Base-by-base conservation (phyloP, 495 filamentous ascomycete genomes). In the Trichocladium antarcticum region DNA sequence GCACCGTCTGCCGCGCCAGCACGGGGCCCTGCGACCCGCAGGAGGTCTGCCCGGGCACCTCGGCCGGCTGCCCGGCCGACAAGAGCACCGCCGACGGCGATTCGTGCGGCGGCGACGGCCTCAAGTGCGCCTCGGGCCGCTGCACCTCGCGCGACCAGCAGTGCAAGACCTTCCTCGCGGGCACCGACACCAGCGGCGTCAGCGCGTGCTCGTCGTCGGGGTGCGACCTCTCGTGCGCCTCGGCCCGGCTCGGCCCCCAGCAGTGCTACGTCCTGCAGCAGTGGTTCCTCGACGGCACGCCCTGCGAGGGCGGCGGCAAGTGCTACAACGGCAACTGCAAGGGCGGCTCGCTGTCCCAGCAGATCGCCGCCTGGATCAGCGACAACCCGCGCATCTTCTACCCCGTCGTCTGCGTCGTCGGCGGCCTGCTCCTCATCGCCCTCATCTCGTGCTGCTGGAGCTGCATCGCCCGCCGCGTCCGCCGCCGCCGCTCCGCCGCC, bases 251-350 rank as follows among this genome's bases (percentile, higher is more conserved):
- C 46, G 78, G 79, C 1, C 56, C 66, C 10, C 73, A 73, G 58
- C 74, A 72, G 34, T 95, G 81, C 63, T 84, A 80, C 61, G 72
- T 73, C 24, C 82, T 92, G 71, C 78, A 86, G 57, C 88, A 95
- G 65, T 90, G 94, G 63, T 97, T 93, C 69, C 72, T 98, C 34
- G 93, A 98, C 60, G 92, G 92, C 11, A 97, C 92, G 7, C 73
- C 79, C 3, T 98, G 92, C 64, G 76, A 81, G 42, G 81, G 86
- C 19, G 86, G 87, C 46, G 92, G 92, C 6, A 69, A 71, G 39
- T 98, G 92, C 62, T 60, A 53, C 29, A 89, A 89, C 50, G 87
- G 87, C 7, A 64, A 73, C 51, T 93, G 87, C 65, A 62, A 72
- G 57, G 87, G 84, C 32, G 71, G 78, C 6, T 75, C 71, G 14